Evolutionary conservation across 163 green algal genomes (phyloP), one percentile per base, ranked within the genome.

Genomic region (Scenedesmus sp.): DNA sequence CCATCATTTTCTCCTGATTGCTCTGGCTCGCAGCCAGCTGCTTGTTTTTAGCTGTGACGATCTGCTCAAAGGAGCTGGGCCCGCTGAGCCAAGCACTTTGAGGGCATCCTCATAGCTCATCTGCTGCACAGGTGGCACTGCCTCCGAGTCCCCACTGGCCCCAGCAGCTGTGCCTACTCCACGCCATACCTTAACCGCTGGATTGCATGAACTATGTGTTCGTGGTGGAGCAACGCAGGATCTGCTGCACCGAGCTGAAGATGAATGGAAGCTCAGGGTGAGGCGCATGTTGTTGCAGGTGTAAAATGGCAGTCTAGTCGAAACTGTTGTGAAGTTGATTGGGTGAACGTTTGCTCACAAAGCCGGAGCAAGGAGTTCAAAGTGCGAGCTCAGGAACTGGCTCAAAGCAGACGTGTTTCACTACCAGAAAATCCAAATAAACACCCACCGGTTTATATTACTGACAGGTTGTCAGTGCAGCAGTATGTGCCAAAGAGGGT

Each of bases 21-120:
- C 44, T 61, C 70, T 81, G 94, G 37, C 92, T 93, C 9, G 93
- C 90, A 24, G 93, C 93, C 33, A 99, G 91, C 88, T 98, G 94
- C 91, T 97, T 96, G 51, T 93, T 92, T 73, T 97, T 98, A 37
- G 89, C 89, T 0, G 46, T 42, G 22, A 92, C 9, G 35, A 92
- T 90, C 46, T 90, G 51, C 53, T 89, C 81, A 81, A 92, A 84
- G 42, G 40, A 73, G 68, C 85, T 76, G 4, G 65, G 65, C 30
- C 65, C 65, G 30, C 65, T 87, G 16, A 87, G 82, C 82, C 82
- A 4, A 87, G 82, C 35, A 87, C 43, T 61, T 42, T 76, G 35
- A 87, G 35, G 9, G 82, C 82, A 78, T 87, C 51, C 13, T 87
- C 82, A 30, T 76, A 76, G 30, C 65, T 76, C 65, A 76, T 76